These are phyloP conservation scores for Phytopythium delawarense DNA, from an alignment of 352 stramenopile genomes.

Conservation along the genomic window DNA sequence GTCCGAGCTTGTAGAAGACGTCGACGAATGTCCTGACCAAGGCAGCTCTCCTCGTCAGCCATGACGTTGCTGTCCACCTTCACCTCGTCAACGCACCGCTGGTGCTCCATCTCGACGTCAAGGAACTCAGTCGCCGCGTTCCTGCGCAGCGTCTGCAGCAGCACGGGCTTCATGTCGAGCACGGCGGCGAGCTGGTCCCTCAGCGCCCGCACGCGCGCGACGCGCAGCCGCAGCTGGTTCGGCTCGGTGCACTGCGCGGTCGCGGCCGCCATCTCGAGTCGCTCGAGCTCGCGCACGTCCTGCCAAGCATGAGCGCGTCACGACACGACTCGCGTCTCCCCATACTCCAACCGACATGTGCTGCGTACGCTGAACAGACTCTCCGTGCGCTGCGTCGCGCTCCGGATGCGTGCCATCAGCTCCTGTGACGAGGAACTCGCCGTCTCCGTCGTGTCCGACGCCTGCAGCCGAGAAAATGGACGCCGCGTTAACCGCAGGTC, in stretches of 20 bases:
- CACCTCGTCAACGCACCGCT: constrained; percentile 17
- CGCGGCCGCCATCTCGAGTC: constrained; percentile 23
- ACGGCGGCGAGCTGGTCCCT: constrained; percentile 23
- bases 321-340: neutral
- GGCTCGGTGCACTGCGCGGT: constrained; percentile 20
- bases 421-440: constrained; percentile 19
- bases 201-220: constrained; percentile 16
- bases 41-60: neutral
- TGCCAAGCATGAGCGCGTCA: constrained; percentile 3
- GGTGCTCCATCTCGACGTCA: constrained; percentile 38
- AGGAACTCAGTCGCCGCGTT: constrained; percentile 27
- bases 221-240: constrained; percentile 22
- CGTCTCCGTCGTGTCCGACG: neutral
- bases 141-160: constrained; percentile 35
- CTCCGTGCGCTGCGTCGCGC: constrained; percentile 11
- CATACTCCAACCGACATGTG: neutral
- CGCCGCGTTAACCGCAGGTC: neutral
- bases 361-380: constrained; percentile 3
- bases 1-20: constrained; percentile 45
- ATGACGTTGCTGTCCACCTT: neutral
- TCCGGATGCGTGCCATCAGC: constrained; percentile 22
- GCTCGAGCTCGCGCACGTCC: constrained; percentile 33
- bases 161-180: constrained; percentile 30
- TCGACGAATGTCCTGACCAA: constrained; percentile 34
- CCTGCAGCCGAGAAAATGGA: neutral